These are phyloP conservation scores for Phalaenopsis hybrid DNA, from an alignment of 116 monocot genomes.

Conservation along the genomic window DNA sequence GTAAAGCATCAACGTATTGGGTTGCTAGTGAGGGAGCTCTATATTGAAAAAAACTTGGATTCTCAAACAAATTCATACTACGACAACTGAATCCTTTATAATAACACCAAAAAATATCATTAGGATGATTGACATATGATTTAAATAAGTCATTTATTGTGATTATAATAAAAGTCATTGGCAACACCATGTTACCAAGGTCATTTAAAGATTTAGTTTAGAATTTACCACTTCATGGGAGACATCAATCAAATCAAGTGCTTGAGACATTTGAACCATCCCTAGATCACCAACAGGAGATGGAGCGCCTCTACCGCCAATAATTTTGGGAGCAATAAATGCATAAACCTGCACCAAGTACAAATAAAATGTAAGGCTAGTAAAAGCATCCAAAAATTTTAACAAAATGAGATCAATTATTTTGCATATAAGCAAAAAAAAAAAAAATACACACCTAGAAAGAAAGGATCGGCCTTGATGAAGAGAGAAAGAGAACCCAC, in stretches of 20 bases:
- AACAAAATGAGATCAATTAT: neutral
- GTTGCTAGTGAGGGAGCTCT: neutral
- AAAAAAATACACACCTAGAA: neutral
- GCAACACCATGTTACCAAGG: neutral
- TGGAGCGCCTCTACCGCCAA: conserved; percentile 84
- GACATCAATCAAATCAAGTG: conserved; percentile 70
- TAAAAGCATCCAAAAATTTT: neutral
- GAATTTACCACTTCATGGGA: conserved; percentile 56
- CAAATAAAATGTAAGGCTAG: neutral
- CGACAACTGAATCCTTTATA: neutral
- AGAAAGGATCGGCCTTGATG: neutral
- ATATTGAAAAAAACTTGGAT: neutral
- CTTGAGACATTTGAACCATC: conserved; percentile 94
- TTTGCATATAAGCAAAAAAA: neutral
- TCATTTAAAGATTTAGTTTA: neutral
- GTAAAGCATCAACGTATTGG: neutral
- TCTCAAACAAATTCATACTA: neutral
- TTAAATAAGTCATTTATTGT: neutral
- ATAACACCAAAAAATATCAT: neutral
- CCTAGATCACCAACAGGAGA: conserved; percentile 96
- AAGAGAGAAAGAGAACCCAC: neutral
- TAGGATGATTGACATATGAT: neutral
- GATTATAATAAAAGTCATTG: neutral
- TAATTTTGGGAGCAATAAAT: conserved; percentile 95
- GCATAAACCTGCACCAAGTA: conserved; percentile 67